A percentile compares a stretch with the other conserved stretches of the same genome.
Evolutionary conservation across 352 stramenopile genomes (phyloP).

Genomic region (Phytophthora litchii): DNA sequence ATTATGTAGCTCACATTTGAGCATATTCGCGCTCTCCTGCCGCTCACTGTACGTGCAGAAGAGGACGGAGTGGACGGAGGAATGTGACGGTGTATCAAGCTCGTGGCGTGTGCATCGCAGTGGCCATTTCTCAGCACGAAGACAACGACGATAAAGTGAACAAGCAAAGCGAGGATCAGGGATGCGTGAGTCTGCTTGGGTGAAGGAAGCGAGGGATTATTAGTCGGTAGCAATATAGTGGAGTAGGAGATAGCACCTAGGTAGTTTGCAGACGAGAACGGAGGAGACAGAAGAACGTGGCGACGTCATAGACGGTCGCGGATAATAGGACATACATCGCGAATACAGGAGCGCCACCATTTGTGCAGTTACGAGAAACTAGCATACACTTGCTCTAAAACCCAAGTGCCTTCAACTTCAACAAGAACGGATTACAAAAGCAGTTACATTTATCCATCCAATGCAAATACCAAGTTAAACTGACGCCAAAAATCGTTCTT

Average conservation of each 20-base stretch:
- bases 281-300: constrained; percentile 10
- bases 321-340: constrained; percentile 25
- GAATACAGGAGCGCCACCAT: constrained; percentile 21
- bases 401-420: constrained; percentile 20
- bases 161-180: constrained; percentile 29
- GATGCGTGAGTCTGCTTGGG: constrained; percentile 19
- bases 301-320: constrained; percentile 27
- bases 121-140: constrained; percentile 21
- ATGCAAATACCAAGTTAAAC: too few relatives aligned
- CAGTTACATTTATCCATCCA: constrained; percentile 5
- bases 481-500: constrained; percentile 4
- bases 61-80: constrained; percentile 10
- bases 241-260: constrained; percentile 42
- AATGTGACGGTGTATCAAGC: constrained; percentile 9
- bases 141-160: constrained; percentile 16
- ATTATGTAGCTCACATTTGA: constrained; percentile 21
- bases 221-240: constrained; percentile 51
- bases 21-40: constrained; percentile 18
- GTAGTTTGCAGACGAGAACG: constrained; percentile 35
- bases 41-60: constrained; percentile 8
- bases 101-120: constrained; percentile 17
- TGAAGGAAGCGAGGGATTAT: constrained; percentile 21
- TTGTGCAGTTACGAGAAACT: constrained; percentile 1
- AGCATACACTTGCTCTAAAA: constrained; percentile 11
- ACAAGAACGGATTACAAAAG: constrained; percentile 7